Base-by-base conservation (phyloP, 208 protist genomes). In the Leishmania aethiopica region DNA sequence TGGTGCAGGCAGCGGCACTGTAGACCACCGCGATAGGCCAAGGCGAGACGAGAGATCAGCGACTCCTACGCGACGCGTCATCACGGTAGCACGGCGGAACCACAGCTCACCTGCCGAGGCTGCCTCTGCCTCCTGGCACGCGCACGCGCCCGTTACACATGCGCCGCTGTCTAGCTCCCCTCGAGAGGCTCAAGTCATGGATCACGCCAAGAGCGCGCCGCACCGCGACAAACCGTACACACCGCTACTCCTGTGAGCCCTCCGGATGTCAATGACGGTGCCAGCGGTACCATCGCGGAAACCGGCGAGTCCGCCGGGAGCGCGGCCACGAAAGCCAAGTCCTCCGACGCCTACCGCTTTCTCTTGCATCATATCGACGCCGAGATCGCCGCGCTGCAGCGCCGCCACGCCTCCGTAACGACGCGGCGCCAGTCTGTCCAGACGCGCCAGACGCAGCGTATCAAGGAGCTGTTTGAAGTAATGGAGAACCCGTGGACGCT, bases 281-380 rank as follows among this genome's bases (percentile, higher is more conserved):
- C 11, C 55, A 62, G n/a, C 28, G 53, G 64, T 35, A 17, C 37
- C 59, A 42, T 6, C 15, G 45, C 6, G 6, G 75, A 64, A 11
- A 47, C 28, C 11, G 55, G 32, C 0, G 62, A 10, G 35, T 59
- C 60, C 6, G 78, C 32, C 8, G 78, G 37, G 40, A 57, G 60
- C 37, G 82, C 57, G 35, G 32, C 83, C 51, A 73, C 70, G 42
- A 78, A 64, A 32, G 81, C 55, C 25, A 76, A 77, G 75, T 91
- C 90, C n/a, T 75, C 84, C 22, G 92, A 95, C 66, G 92, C 92
- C 80, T 96, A 94, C 80, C 87, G 88, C 49, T 96, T 96, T 67
- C 85, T 96, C 17, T 76, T 96, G 32, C 77, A 93, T 70, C 92
- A 96, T 90, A 96, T 96, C 60, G 92, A 96, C 71, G 91, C 92